phyloP scores from a whole-genome alignment of 1,139 yeast species.

The Wickerhamiella pararugosa region DNA sequence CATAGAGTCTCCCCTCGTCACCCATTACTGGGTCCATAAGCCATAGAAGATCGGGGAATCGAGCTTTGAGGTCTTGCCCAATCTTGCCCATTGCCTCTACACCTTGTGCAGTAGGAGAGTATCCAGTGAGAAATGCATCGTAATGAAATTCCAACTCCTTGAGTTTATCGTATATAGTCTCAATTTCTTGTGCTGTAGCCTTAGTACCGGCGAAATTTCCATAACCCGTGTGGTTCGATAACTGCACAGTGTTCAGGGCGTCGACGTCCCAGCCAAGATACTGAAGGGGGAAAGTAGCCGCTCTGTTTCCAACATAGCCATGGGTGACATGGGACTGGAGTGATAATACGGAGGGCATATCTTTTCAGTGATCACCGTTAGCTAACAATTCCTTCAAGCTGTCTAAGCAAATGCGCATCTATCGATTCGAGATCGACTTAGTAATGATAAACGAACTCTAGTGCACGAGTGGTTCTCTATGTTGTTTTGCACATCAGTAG shows the following conservation, averaged over 20 bases:
- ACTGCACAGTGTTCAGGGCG: constrained; percentile 61
- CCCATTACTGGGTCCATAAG: constrained; percentile 90
- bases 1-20: constrained; percentile 75
- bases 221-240: constrained; percentile 71
- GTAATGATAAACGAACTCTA: no score
- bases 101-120: constrained; percentile 45
- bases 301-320: constrained; percentile 75
- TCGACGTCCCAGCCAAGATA: constrained; percentile 76
- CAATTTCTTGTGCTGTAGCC: constrained; percentile 29
- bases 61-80: constrained; percentile 21
- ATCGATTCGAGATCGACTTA: no score
- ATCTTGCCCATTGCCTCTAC: constrained; percentile 36
- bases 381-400: no score
- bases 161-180: constrained; percentile 34
- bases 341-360: constrained; percentile 28
- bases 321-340: constrained; percentile 76
- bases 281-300: constrained; percentile 70
- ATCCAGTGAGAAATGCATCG: constrained; percentile 56
- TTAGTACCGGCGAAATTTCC: constrained; percentile 38
- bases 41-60: constrained; percentile 31
- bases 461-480: no score
- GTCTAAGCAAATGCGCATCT: no score
- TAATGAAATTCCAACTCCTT: constrained; percentile 30
- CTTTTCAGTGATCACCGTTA: not conserved
- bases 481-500: no score